Evolutionary conservation across 805 yeast genomes (phyloP), one percentile per base, ranked within the genome.

Genomic region (Maudiozyma pseudohumilis): DNA sequence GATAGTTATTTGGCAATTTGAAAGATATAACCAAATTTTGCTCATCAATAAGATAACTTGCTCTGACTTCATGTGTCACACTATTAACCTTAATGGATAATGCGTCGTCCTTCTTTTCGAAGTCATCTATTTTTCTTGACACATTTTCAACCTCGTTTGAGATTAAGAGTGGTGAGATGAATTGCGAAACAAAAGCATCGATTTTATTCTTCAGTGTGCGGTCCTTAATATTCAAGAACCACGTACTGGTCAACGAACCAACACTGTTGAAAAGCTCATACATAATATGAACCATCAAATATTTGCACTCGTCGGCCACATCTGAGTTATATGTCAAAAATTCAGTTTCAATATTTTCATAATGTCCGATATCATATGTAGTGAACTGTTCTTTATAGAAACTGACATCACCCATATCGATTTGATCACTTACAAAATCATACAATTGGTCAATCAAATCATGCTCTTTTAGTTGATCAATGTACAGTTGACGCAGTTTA

Each of bases 11-110:
- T 0, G 97, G 97, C 6, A 89, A 61, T 31, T 69, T 69, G 42
- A 89, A 75, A 0, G 77, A 71, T 64, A 94, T 72, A 49, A 84
- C 95, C 70, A 88, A 69, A 19, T 73, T 74, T 51, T 87, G 94
- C 39, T 88, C 96, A 57, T 88, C 97, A 40, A 88, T 83, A 32
- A 75, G 65, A 55, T 83, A 87, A 1, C 70, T 63, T 1, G 86
- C 79, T 44, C 71, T 78, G 41, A 88, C 74, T 54, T 86, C 95
- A 45, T 75, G 73, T 2, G 75, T 64, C 4, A 68, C 64, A 37
- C 64, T 67, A 52, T 78, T 80, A 23, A 85, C 67, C 53, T 74
- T 80, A 35, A 86, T 71, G 2, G 70, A 68, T 40, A 73, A 44
- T 20, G 65, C 63, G 36, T 64, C 65, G 41, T 66, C 62, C 23